Evolutionary conservation across 140 eudicot species (phyloP).

Genomic region (Cichorium intybus): DNA sequence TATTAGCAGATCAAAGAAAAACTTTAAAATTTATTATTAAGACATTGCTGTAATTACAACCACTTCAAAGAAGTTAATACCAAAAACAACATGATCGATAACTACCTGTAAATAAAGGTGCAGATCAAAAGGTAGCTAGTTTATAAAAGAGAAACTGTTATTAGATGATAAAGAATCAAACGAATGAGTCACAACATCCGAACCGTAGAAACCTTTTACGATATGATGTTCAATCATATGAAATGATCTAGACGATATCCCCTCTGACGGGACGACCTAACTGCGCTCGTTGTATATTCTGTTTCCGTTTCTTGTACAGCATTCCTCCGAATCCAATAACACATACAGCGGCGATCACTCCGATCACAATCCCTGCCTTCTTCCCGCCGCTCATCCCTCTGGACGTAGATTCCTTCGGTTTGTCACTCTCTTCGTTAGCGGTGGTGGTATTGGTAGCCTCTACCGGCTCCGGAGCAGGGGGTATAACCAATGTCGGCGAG

Average conservation of each 20-base stretch:
- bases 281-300: conserved; percentile 42
- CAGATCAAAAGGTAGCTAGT: not conserved
- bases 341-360: conserved; percentile 37
- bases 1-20: not conserved
- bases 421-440: not conserved
- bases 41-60: not conserved
- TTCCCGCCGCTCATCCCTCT: conserved; percentile 38
- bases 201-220: not conserved
- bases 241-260: conserved; percentile 14
- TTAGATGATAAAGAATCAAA: conserved; percentile 2
- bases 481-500: not conserved
- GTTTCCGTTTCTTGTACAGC: conserved; percentile 48
- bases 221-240: not conserved
- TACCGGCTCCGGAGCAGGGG: not conserved
- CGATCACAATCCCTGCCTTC: conserved; percentile 48
- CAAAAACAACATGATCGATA: conserved; percentile 1
- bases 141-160: not conserved
- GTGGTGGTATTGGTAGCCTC: conserved; percentile 1
- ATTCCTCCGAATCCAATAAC: conserved; percentile 32
- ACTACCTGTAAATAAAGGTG: no score
- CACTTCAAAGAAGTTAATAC: conserved; percentile 1
- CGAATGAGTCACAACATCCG: not conserved
- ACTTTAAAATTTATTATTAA: not conserved
- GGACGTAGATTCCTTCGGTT: not conserved
- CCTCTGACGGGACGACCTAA: conserved; percentile 36